Conservation (phyloP, 306 rosid genomes). For the Quercus agrifolia region DNA sequence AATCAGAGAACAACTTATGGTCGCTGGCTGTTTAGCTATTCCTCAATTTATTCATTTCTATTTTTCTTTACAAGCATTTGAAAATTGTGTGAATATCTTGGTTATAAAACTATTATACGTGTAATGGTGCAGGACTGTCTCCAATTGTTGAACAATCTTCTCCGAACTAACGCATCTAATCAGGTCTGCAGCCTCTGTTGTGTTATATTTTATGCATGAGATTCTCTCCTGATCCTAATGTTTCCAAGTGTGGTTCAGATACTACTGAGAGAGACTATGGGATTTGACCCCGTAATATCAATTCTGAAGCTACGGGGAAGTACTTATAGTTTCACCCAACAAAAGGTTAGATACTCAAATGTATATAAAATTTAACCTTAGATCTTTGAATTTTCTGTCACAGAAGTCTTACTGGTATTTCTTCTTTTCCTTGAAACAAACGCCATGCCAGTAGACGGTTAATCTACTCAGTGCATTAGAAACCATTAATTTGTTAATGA, state of each 20-base stretch:
- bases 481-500: conserved; percentile 66
- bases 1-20: neutral
- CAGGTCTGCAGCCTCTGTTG: conserved; percentile 56
- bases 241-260: conserved; percentile 44
- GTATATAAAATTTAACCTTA: conserved; percentile 19
- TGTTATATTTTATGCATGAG: conserved; percentile 3
- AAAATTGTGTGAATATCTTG: conserved; percentile 16
- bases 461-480: conserved; percentile 83
- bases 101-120: conserved; percentile 26
- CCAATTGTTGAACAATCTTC: conserved; percentile 81
- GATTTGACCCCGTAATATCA: conserved; percentile 79
- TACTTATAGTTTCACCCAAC: conserved; percentile 75
- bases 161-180: conserved; percentile 71
- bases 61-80: conserved; percentile 2
- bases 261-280: conserved; percentile 81
- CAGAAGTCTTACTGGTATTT: conserved; percentile 45
- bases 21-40: neutral
- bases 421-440: conserved; percentile 41
- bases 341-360: conserved; percentile 73
- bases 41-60: neutral
- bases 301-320: conserved; percentile 73
- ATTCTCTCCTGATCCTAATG: conserved; percentile 22
- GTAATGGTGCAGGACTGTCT: conserved; percentile 71
- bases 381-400: neutral
- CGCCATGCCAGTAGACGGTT: conserved; percentile 90